These are phyloP conservation scores for Neoscytalidium dimidiatum DNA, from an alignment of 2,329 filamentous ascomycete species.

Conservation along the genomic window DNA sequence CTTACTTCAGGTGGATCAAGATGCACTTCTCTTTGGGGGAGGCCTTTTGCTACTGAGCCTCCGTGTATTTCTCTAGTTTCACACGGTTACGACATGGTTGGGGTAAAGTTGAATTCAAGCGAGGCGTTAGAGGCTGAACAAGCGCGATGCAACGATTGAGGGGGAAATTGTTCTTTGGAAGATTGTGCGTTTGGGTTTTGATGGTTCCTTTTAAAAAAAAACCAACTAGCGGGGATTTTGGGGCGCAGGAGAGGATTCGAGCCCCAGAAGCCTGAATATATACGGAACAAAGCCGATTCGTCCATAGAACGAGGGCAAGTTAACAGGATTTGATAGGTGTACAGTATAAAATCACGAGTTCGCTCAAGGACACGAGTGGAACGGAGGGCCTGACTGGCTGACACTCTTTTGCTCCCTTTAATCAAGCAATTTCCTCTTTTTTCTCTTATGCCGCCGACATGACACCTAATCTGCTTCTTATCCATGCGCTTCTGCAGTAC, in stretches of 20 bases:
- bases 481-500: neutral
- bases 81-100: neutral
- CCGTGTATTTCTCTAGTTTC: neutral
- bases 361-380: neutral
- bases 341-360: neutral
- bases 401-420: neutral
- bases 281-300: neutral
- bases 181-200: neutral
- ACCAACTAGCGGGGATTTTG: neutral
- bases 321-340: neutral
- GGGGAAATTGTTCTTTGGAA: neutral
- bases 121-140: conserved; percentile 1
- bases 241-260: neutral
- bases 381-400: neutral
- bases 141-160: neutral
- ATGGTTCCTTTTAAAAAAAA: neutral
- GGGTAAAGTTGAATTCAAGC: neutral
- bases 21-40: neutral
- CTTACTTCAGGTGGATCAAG: neutral
- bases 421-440: neutral
- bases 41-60: neutral
- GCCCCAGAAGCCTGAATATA: neutral
- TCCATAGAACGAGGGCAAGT: neutral
- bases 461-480: neutral
- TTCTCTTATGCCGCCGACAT: neutral